phyloP scores from a whole-genome alignment of 768 basidiomycete genomes.

The Naganishia friedmannii region DNA sequence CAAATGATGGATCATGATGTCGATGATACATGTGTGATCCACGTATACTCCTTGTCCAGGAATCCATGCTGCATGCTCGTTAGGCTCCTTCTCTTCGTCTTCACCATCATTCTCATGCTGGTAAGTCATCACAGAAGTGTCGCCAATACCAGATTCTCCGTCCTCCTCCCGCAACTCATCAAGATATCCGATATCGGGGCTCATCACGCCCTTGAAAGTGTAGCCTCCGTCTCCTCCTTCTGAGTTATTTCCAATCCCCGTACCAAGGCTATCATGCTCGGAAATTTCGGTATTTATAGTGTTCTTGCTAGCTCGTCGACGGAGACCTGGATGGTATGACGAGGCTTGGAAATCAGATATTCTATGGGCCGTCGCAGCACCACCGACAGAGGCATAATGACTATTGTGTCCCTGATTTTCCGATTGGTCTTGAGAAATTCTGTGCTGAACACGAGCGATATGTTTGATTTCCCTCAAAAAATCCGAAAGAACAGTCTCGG shows the following conservation, averaged over 20 bases:
- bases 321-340: conserved; percentile 21
- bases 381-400: background rate
- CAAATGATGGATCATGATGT: conserved; percentile 84
- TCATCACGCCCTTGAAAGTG: conserved; percentile 11
- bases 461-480: conserved; percentile 87
- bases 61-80: conserved; percentile 64
- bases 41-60: conserved; percentile 91
- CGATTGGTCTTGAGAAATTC: conserved; percentile 54
- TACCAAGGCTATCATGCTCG: conserved; percentile 28
- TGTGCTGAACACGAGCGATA: conserved; percentile 70
- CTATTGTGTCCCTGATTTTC: background rate
- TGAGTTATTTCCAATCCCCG: conserved; percentile 25
- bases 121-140: conserved; percentile 32
- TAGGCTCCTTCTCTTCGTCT: conserved; percentile 50
- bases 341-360: conserved; percentile 21
- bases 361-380: background rate
- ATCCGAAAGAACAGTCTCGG: conserved; percentile 81
- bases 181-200: conserved; percentile 33
- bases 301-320: conserved; percentile 52
- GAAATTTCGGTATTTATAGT: conserved; percentile 39
- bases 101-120: conserved; percentile 37
- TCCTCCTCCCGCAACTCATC: conserved; percentile 34
- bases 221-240: conserved; percentile 34
- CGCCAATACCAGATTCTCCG: conserved; percentile 32
- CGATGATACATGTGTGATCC: conserved; percentile 85